Evolutionary conservation across 2,329 filamentous ascomycete species (phyloP).

Genomic region (Calonectria leucothoes): DNA sequence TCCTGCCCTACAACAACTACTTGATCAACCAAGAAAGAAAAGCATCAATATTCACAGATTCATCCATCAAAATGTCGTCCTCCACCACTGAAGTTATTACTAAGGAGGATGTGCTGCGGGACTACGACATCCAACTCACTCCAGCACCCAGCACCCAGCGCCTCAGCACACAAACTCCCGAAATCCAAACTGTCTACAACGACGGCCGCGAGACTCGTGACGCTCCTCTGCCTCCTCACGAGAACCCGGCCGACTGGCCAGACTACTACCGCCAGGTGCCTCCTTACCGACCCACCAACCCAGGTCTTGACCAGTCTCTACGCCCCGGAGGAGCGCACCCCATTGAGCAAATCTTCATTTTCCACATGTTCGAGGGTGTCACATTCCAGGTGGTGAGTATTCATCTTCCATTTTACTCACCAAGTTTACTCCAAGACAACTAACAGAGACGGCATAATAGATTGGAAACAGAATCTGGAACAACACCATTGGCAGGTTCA

Average conservation of each 20-base stretch:
- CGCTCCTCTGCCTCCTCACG: not conserved
- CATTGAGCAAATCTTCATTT: slow-evolving; percentile 6
- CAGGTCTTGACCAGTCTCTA: not conserved
- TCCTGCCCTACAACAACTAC: not conserved
- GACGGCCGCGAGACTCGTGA: not conserved
- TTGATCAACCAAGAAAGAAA: not conserved
- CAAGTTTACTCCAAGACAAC: not conserved
- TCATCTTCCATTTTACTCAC: not conserved
- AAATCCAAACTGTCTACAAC: not conserved
- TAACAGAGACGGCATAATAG: not conserved
- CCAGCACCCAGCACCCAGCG: not conserved
- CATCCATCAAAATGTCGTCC: slow-evolving; percentile 10
- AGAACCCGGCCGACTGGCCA: slow-evolving; percentile 18
- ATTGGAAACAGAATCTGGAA: slow-evolving; percentile 20
- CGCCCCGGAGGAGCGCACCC: slow-evolving; percentile 11
- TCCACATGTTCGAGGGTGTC: slow-evolving; percentile 23
- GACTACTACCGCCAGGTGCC: slow-evolving; percentile 21
- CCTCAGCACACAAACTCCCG: not conserved
- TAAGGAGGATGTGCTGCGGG: slow-evolving; percentile 14
- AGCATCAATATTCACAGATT: not conserved
- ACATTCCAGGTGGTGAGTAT: slow-evolving; percentile 10
- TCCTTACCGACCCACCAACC: slow-evolving; percentile 15
- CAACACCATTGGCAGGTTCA: slow-evolving; percentile 17
- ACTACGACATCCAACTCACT: slow-evolving; percentile 23
- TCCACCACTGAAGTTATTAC: slow-evolving; percentile 10